phyloP scores from a whole-genome alignment of 768 basidiomycete species.

The Mycena indigotica region DNA sequence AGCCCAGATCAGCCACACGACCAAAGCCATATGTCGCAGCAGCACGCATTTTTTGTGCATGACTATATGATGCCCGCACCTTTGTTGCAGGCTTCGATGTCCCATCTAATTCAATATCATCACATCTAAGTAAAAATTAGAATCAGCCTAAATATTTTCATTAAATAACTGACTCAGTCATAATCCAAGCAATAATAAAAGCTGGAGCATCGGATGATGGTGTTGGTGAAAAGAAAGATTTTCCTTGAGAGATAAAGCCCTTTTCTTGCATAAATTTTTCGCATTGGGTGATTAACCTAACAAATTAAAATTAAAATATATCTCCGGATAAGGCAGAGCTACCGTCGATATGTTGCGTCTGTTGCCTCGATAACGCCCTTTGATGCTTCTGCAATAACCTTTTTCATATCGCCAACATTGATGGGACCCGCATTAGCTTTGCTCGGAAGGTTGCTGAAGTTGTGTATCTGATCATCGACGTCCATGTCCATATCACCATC shows the following conservation, averaged over 20 bases:
- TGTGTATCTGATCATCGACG: slow-evolving; percentile 3
- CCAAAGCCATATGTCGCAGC: slow-evolving; percentile 34
- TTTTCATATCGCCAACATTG: slow-evolving; percentile 2
- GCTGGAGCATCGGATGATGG: slow-evolving; percentile 22
- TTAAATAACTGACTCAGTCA: slow-evolving; percentile 22
- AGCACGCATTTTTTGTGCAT: slow-evolving; percentile 42
- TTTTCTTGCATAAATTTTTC: slow-evolving; percentile 21
- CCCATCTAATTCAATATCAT: slow-evolving; percentile 30
- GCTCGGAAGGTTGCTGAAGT: slow-evolving; percentile 1
- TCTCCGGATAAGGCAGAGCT: too few relatives aligned
- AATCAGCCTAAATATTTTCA: background rate
- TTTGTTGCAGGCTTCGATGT: slow-evolving; percentile 15
- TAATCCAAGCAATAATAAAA: slow-evolving; percentile 34
- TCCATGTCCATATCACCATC: slow-evolving; percentile 18
- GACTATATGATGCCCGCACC: slow-evolving; percentile 25
- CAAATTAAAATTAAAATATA: background rate
- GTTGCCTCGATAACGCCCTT: slow-evolving; percentile 36
- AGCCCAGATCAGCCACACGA: slow-evolving; percentile 24
- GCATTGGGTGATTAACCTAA: slow-evolving; percentile 24
- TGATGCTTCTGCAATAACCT: slow-evolving; percentile 26
- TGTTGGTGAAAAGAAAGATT: slow-evolving; percentile 20
- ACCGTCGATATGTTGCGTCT: slow-evolving; percentile 33
- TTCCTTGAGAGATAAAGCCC: slow-evolving; percentile 19
- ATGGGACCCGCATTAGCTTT: background rate
- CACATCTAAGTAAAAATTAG: slow-evolving; percentile 25